Conservation (phyloP, 2,329 filamentous ascomycete species). For the Thielaviopsis cerberus region DNA sequence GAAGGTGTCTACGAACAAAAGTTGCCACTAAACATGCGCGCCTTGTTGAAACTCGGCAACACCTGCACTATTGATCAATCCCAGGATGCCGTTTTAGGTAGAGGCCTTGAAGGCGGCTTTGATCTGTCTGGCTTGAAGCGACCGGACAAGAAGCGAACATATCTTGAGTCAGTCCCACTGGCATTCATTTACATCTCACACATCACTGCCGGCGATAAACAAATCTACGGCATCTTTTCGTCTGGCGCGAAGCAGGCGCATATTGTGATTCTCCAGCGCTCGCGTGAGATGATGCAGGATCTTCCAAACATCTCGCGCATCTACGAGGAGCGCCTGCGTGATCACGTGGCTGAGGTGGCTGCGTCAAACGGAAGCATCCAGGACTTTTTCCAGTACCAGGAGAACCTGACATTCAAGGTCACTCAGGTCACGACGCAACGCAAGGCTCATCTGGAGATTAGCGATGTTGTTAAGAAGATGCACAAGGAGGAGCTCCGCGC, state of each 20-base stretch:
- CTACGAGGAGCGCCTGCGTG: constrained; percentile 57
- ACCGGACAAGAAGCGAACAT: constrained; percentile 43
- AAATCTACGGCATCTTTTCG: constrained; percentile 88
- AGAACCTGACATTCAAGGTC: constrained; percentile 67
- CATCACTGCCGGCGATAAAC: constrained; percentile 71
- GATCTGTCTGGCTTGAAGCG: constrained; percentile 60
- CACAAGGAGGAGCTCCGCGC: constrained; percentile 67
- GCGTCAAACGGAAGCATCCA: constrained; percentile 48
- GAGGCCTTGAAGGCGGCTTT: constrained; percentile 83
- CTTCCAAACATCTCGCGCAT: constrained; percentile 81
- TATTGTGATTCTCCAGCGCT: constrained; percentile 72
- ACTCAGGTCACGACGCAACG: constrained; percentile 75
- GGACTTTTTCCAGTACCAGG: constrained; percentile 70
- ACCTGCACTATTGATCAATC: constrained; percentile 83
- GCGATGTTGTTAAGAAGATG: constrained; percentile 77
- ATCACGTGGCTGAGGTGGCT: constrained; percentile 44
- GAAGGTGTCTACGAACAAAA: constrained; percentile 96
- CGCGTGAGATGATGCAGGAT: constrained; percentile 57
- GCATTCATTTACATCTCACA: constrained; percentile 87
- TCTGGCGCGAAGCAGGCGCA: constrained; percentile 63
- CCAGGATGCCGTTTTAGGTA: constrained; percentile 78
- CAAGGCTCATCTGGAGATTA: constrained; percentile 74
- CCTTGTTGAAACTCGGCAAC: constrained; percentile 76
- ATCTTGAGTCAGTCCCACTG: constrained; percentile 56
- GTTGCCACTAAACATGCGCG: constrained; percentile 68